Conservation (phyloP, 2,329 filamentous ascomycete genomes). For the Nectriaceae sp. region DNA sequence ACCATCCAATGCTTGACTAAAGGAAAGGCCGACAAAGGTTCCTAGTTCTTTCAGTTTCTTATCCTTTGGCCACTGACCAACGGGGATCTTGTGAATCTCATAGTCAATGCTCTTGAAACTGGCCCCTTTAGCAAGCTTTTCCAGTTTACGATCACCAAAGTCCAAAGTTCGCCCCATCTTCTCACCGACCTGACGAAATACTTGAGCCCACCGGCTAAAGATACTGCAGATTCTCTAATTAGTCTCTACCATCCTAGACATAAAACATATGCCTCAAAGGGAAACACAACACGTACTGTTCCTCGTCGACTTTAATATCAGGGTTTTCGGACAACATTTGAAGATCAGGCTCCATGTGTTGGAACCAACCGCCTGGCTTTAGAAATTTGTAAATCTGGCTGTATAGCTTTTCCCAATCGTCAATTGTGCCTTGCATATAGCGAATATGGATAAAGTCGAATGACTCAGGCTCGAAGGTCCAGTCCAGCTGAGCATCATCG, state of each 20-base stretch:
- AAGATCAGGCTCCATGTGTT: constrained; percentile 27
- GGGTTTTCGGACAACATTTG: constrained; percentile 20
- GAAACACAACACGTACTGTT: constrained; percentile 9
- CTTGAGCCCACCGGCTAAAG: constrained; percentile 17
- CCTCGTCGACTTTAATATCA: constrained; percentile 3
- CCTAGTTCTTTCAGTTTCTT: constrained; percentile 24
- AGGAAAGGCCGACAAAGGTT: constrained; percentile 21
- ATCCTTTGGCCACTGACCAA: constrained; percentile 23
- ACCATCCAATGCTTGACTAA: constrained; percentile 24
- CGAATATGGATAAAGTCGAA: constrained; percentile 37
- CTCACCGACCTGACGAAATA: constrained; percentile 16
- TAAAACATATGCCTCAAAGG: accelerated
- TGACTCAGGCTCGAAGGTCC: constrained; percentile 41
- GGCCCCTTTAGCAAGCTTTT: constrained; percentile 14
- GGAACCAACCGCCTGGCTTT: constrained; percentile 27
- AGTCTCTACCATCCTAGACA: neutral
- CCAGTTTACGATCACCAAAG: constrained; percentile 19
- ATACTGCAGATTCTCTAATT: constrained; percentile 1
- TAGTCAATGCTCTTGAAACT: constrained; percentile 9
- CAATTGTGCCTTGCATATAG: constrained; percentile 30
- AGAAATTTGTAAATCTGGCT: constrained; percentile 17
- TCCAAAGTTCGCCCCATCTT: constrained; percentile 19
- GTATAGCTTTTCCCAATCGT: constrained; percentile 30
- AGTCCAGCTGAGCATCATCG: constrained; percentile 39
- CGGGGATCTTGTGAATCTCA: constrained; percentile 17